A percentile compares a stretch with the other conserved stretches of the same genome.
phyloP scores from a whole-genome alignment of 2,329 filamentous ascomycete genomes.

The Epichloe brachyelytri region DNA sequence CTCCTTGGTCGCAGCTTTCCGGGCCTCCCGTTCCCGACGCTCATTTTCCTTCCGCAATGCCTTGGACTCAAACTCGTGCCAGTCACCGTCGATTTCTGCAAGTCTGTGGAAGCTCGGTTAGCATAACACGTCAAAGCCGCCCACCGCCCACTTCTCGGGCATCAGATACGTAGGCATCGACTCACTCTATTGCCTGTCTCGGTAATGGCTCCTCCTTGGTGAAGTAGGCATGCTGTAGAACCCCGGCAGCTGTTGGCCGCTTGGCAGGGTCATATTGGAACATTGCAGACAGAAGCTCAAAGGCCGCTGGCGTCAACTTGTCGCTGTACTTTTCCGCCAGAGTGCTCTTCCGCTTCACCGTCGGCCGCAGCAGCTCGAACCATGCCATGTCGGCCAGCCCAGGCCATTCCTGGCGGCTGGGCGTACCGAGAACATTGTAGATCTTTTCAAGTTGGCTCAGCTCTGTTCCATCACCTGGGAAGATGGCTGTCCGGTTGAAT shows the following conservation, averaged over 20 bases:
- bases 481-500: slow-evolving; percentile 85
- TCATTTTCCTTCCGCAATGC: slow-evolving; percentile 84
- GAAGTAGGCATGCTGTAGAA: slow-evolving; percentile 83
- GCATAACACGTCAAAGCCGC: neutral
- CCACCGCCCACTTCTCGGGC: no score
- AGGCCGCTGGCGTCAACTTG: slow-evolving; percentile 63
- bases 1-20: slow-evolving; percentile 29
- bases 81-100: slow-evolving; percentile 74
- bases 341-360: slow-evolving; percentile 55
- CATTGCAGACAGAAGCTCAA: slow-evolving; percentile 72
- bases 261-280: slow-evolving; percentile 80
- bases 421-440: slow-evolving; percentile 84
- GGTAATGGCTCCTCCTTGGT: slow-evolving; percentile 64
- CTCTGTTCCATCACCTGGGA: slow-evolving; percentile 91
- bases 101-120: slow-evolving; percentile 36
- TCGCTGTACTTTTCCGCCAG: slow-evolving; percentile 78
- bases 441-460: slow-evolving; percentile 94
- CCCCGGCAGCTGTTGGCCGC: slow-evolving; percentile 70
- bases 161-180: slow-evolving; percentile 12
- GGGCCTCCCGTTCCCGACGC: slow-evolving; percentile 42
- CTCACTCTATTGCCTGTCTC: slow-evolving; percentile 69
- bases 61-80: slow-evolving; percentile 98
- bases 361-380: slow-evolving; percentile 83
- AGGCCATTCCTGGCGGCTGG: slow-evolving; percentile 75
- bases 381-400: slow-evolving; percentile 87